Evolutionary conservation across 805 yeast species (phyloP), one percentile per base, ranked within the genome.

Genomic region (Candida pseudofarinosa): DNA sequence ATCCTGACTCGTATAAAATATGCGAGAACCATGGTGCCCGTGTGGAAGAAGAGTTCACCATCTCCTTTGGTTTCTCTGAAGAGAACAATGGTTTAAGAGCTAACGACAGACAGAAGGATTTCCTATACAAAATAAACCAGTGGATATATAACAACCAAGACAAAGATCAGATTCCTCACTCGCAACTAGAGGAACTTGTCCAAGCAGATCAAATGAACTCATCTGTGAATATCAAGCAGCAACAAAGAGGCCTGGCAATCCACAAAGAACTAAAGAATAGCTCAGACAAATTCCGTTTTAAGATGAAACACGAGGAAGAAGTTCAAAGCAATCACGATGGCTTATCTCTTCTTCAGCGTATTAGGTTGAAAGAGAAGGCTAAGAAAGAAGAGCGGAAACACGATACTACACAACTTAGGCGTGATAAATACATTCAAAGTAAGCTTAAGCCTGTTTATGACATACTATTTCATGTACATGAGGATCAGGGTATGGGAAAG

Each of bases 271-370:
- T 69, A 38, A 56, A 58, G 41, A 74, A 73, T 46, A 61, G 61
- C 26, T 45, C 65, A 10, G 50, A 63, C 1, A 67, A 63, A 38
- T 73, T 67, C 52, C 54, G 52, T 33, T 73, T 69, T 45, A 59
- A 59, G 35, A 66, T 60, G 32, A 56, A 53, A 37, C 45, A 41
- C 19, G 65, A 54, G 39, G 30, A 33, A 8, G 32, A 16, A 1
- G 52, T 58, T 41, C 45, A 46, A 19, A 44, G 36, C 16, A 55
- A 52, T 20, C 46, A 43, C 32, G 51, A 48, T 15, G 72, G 72
- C 1, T 49, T 65, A 4, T 56, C 67, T 3, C 50, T 69, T 4
- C 51, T 69, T 4, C 73, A 70, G 44, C 49, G 74, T 17, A 68
- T 70, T 31, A 59, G 53, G 37, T 50, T 63, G 16, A 69, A 69